Base-by-base conservation (phyloP, 225 moss, liverwort and hornwort species). In the Asterella californica region DNA sequence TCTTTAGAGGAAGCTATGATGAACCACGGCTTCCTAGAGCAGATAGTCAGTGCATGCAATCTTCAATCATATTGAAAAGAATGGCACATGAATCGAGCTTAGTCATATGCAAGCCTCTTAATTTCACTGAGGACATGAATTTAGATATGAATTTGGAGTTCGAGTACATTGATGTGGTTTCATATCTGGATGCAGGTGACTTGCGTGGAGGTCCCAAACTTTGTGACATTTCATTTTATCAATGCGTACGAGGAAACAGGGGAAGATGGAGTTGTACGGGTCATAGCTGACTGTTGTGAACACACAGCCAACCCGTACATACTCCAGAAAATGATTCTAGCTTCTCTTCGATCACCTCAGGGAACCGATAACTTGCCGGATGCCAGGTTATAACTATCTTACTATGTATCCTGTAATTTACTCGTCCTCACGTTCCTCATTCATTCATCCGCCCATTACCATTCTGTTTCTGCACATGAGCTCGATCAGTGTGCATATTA, bases 171-270 rank as follows among this genome's bases (percentile, higher is more conserved):
- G n/a, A n/a, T n/a, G n/a, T n/a, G n/a, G n/a, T n/a, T n/a, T n/a
- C n/a, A n/a, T n/a, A n/a, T n/a, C n/a, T n/a, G n/a, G n/a, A 46
- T 74, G 37, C 75, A 82, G 85, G 85, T 82, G 82, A 82, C 68
- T 65, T 65, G 65, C 65, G 65, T 65, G 5, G 65, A 65, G 65
- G 85, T 85, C 27, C 85, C 85, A 21, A 82, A 82, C 70, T 85
- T 85, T 64, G 85, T 85, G 47, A 85, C 85, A 19, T 85, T 85
- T 54, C 85, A 85, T 64, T 85, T 85, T 66, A 85, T 85, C 65
- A 85, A 85, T 48, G 85, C 82, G 12, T 85, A 85, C 60, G 85
- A 85, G 75, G 85, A 85, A 55, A 60, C 59, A 9, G 82, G 74
- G 66, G 79, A 25, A 54, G 79, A 82, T 76, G 85, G 85, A 74